Percentiles rank a stretch among this genome's conserved stretches.
Evolutionary conservation across 1,284 basidiomycete genomes (phyloP).

Genomic region (Trametes polyzona): DNA sequence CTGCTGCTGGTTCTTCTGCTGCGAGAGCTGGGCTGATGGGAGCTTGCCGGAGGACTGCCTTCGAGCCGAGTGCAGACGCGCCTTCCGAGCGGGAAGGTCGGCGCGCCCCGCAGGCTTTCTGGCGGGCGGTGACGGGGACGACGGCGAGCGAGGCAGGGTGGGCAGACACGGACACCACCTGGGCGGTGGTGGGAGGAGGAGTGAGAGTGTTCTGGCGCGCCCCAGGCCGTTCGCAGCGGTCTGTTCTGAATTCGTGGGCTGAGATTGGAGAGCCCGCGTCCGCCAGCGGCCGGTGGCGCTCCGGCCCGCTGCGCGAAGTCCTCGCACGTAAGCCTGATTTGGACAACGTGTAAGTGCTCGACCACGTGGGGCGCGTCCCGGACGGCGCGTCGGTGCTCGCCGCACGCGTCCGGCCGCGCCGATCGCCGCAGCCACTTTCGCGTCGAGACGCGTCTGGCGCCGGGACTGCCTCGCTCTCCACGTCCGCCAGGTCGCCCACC

Average conservation of each 20-base stretch:
- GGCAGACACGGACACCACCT: conserved; percentile 19
- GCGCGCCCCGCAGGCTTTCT: conserved; percentile 33
- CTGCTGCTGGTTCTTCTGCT: conserved; percentile 31
- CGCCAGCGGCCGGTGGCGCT: not conserved
- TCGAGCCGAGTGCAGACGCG: conserved; percentile 19
- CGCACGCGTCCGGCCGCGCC: not conserved
- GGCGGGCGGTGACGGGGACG: conserved; percentile 72
- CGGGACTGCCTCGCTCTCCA: not conserved
- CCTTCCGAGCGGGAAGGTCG: conserved; percentile 29
- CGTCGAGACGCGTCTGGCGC: conserved; percentile 27
- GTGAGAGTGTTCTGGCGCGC: conserved; percentile 1
- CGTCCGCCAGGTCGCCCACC: not conserved
- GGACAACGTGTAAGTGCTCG: not conserved
- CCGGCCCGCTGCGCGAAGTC: not conserved
- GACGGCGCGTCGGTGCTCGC: not conserved
- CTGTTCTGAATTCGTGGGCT: not conserved
- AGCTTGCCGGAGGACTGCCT: conserved; percentile 26
- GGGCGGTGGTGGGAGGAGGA: conserved; percentile 7
- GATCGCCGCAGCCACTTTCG: conserved; percentile 23
- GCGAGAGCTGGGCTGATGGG: conserved; percentile 34
- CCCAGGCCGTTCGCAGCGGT: not conserved
- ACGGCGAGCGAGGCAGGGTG: conserved; percentile 78
- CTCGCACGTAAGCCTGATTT: conserved; percentile 7
- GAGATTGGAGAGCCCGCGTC: conserved; percentile 1
- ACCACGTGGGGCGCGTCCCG: not conserved